Conservation (phyloP, 148 eudicot genomes). For the Rhododendron ferrugineum region DNA sequence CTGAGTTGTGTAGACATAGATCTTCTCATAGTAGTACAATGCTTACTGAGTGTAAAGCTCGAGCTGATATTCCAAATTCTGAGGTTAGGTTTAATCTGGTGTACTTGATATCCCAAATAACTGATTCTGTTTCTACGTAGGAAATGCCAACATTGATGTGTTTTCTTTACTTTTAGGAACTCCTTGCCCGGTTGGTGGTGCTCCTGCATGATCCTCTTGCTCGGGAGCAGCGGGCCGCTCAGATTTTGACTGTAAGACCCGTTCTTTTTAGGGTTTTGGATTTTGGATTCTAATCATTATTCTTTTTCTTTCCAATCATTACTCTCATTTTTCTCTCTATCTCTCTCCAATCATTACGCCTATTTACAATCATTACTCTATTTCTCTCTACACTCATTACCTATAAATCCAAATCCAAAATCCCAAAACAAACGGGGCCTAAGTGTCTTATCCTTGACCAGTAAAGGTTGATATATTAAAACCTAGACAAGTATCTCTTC, state of each 20-base stretch:
- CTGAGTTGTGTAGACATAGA: constrained; percentile 76
- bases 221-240: constrained; percentile 74
- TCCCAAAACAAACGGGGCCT: too few species aligned
- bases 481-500: neutral
- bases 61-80: constrained; percentile 72
- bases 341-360: too few species aligned
- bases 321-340: too few species aligned
- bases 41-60: constrained; percentile 74
- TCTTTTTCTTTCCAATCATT: too few species aligned
- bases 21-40: constrained; percentile 36
- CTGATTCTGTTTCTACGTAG: too few species aligned
- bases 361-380: too few species aligned
- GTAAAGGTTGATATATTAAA: neutral
- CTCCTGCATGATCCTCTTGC: constrained; percentile 94
- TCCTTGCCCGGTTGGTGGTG: constrained; percentile 1
- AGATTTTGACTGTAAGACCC: constrained; percentile 71
- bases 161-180: too few species aligned
- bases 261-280: too few species aligned
- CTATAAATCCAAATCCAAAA: too few species aligned
- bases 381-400: too few species aligned
- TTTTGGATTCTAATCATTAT: too few species aligned
- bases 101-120: neutral
- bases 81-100: constrained; percentile 48
- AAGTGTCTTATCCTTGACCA: constrained; percentile 13
- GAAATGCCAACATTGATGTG: too few species aligned